Evolutionary conservation across 306 rosid species (phyloP).

Genomic region (Mucuna pruriens): DNA sequence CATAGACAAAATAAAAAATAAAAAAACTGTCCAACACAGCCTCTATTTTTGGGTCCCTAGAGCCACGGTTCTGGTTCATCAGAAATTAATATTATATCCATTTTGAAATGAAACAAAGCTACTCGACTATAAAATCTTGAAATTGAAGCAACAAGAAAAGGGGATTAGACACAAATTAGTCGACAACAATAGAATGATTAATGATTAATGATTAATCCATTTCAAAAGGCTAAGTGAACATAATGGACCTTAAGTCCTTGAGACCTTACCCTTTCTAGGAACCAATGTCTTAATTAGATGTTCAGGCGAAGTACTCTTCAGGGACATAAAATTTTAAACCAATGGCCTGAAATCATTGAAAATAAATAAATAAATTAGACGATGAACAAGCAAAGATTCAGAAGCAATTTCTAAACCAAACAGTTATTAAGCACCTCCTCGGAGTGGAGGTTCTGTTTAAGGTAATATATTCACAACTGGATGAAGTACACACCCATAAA

Average conservation of each 20-base stretch:
- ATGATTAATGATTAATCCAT: too few relatives aligned
- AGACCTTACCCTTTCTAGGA: neutral
- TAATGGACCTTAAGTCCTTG: neutral
- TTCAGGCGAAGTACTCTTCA: slow-evolving; percentile 66
- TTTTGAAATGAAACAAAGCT: neutral
- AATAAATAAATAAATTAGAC: neutral
- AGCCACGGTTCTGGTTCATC: neutral
- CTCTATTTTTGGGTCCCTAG: neutral
- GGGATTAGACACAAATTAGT: neutral
- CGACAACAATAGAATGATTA: too few relatives aligned
- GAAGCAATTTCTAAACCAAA: slow-evolving; percentile 11
- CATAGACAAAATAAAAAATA: too few relatives aligned
- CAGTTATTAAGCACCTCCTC: neutral
- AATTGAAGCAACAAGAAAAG: neutral
- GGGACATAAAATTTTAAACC: slow-evolving; percentile 82
- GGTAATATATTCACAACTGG: slow-evolving; percentile 15
- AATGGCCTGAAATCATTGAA: slow-evolving; percentile 63
- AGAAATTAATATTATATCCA: neutral
- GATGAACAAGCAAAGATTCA: slow-evolving; percentile 13
- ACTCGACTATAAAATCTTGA: neutral
- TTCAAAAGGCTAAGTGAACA: too few relatives aligned
- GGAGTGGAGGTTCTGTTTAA: neutral
- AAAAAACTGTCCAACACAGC: too few relatives aligned
- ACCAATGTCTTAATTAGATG: slow-evolving; percentile 28
- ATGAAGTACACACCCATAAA: neutral